Evolutionary conservation across 1,139 yeast species (phyloP).

Genomic region (Candida pseudoviswanathii): DNA sequence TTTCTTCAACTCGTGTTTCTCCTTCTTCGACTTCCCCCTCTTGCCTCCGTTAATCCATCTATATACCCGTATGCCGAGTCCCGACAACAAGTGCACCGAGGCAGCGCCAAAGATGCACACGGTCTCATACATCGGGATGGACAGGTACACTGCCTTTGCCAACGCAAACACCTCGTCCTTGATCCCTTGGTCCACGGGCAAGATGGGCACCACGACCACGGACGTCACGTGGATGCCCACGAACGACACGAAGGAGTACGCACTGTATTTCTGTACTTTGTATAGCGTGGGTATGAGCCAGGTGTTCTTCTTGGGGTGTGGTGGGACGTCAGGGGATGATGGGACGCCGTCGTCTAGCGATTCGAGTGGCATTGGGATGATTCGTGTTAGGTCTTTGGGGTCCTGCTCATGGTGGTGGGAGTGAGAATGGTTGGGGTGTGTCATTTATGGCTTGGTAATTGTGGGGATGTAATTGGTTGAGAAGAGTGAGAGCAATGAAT

Average conservation of each 20-base stretch:
- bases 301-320: conserved; percentile 1
- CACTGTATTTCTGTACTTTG: conserved; percentile 59
- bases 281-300: conserved; percentile 17
- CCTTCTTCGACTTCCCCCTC: background rate
- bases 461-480: background rate
- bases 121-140: conserved; percentile 50
- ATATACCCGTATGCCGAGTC: conserved; percentile 49
- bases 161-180: conserved; percentile 62
- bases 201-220: conserved; percentile 55
- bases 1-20: background rate
- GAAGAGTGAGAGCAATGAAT: background rate
- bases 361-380: conserved; percentile 13
- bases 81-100: conserved; percentile 54
- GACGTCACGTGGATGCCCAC: conserved; percentile 59
- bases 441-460: background rate
- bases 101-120: conserved; percentile 50
- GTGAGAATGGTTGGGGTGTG: background rate
- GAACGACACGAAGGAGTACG: conserved; percentile 60
- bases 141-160: conserved; percentile 63
- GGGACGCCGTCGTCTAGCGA: conserved; percentile 3
- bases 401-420: background rate
- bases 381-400: conserved; percentile 6
- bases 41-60: conserved; percentile 18
- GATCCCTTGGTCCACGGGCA: conserved; percentile 37
- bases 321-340: background rate